Conservation (phyloP, 2,329 filamentous ascomycete genomes). For the Colletotrichum chlorophyti region DNA sequence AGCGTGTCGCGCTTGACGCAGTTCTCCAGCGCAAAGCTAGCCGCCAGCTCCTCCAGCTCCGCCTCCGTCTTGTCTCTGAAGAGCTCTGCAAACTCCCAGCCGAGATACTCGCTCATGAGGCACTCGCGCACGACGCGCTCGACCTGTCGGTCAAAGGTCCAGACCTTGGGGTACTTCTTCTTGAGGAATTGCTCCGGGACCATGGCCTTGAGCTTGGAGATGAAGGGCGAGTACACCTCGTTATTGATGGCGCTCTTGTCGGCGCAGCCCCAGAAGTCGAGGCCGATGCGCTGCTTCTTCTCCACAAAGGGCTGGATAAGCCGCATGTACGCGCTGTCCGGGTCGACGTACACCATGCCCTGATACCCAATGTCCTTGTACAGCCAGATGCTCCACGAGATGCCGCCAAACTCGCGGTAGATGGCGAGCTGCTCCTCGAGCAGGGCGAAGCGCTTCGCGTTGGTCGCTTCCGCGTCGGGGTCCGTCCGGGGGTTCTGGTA, state of each 20-base stretch:
- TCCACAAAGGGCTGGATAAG: constrained; percentile 58
- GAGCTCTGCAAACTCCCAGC: constrained; percentile 60
- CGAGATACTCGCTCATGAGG: constrained; percentile 54
- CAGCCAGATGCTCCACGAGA: constrained; percentile 66
- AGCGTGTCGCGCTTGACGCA: constrained; percentile 58
- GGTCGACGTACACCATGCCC: constrained; percentile 59
- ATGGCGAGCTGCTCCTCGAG: constrained; percentile 48
- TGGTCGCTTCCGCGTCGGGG: constrained; percentile 42
- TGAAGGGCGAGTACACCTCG: constrained; percentile 48
- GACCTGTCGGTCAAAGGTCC: constrained; percentile 58
- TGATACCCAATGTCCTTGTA: constrained; percentile 65
- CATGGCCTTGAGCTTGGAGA: constrained; percentile 48
- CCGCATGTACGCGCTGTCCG: constrained; percentile 55
- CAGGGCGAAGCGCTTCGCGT: constrained; percentile 48
- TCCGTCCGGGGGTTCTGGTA: constrained; percentile 50
- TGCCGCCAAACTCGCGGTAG: constrained; percentile 42
- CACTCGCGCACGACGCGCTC: constrained; percentile 48
- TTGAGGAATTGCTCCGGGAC: constrained; percentile 50
- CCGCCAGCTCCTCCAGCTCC: constrained; percentile 61
- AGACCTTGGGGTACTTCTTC: constrained; percentile 54
- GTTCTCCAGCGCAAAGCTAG: constrained; percentile 58
- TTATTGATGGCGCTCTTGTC: constrained; percentile 36
- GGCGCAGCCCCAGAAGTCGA: constrained; percentile 60
- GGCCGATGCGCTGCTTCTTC: constrained; percentile 59
- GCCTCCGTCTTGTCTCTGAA: constrained; percentile 57